Base-by-base conservation (phyloP, 164 flowering plant species). In the Berberis vulgaris region DNA sequence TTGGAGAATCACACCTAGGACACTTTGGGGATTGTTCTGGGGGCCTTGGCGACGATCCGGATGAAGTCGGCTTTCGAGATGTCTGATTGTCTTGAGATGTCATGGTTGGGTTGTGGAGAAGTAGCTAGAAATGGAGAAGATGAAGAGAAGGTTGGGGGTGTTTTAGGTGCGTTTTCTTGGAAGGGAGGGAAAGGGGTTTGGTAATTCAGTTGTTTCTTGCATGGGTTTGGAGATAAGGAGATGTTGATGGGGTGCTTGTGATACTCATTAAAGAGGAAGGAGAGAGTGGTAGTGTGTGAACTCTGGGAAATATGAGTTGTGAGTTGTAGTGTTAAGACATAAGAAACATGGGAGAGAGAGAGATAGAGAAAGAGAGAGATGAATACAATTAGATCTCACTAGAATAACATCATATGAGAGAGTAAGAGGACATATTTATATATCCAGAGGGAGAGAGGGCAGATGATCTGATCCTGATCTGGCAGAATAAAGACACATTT, bases 1-100 rank as follows among this genome's bases (percentile, higher is more conserved):
- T 88, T 46, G 86, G 65, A 0, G 96, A 88, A 60, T 88, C 96
- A 54, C 96, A 88, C 42, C 96, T 60, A 0, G 91, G 96, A 64
- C 96, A 88, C 70, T 76, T 84, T 7, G 74, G 73, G 7, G 72
- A 58, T 67, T 72, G 87, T 62, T 80, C 84, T 45, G 77, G 82
- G 9, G 84, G 81, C 72, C 64, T 73, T 41, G 66, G 43, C 1
- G 76, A 10, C 70, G 38, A 58, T 67, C 26, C 26, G 26, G 26
- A 26, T 26, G 26, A 26, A 26, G 26, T 26, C 26, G 26, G 26
- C 26, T 26, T 26, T 26, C 26, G 26, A 26, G 26, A 26, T 26
- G 26, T 26, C 26, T 26, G 26, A 43, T 67, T 72, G 11, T 71
- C 81, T 38, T 79, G 66, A 4, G 83, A 74, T 81, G 78, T 82